A percentile compares a stretch with the other conserved stretches of the same genome.
phyloP scores from a whole-genome alignment of 2,329 filamentous ascomycete species.

The Ascochyta pisi region DNA sequence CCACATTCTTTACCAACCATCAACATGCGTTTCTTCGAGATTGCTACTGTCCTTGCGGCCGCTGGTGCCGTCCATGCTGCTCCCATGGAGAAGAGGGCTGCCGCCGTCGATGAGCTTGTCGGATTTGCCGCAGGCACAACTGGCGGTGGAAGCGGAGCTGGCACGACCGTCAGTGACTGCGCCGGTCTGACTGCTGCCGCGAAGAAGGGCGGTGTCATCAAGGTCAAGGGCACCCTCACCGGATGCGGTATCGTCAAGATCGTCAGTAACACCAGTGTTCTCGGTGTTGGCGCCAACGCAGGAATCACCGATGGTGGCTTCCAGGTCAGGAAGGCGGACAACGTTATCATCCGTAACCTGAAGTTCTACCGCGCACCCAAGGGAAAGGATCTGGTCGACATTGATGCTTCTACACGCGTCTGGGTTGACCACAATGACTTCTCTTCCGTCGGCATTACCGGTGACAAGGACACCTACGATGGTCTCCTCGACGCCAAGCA shows the following conservation, averaged over 20 bases:
- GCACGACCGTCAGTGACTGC: slow-evolving; percentile 62
- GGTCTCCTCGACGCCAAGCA: slow-evolving; percentile 67
- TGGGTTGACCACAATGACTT: slow-evolving; percentile 73
- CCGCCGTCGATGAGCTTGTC: slow-evolving; percentile 40
- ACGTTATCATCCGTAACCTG: slow-evolving; percentile 70
- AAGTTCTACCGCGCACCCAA: slow-evolving; percentile 64
- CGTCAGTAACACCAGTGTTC: slow-evolving; percentile 36
- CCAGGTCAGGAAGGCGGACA: slow-evolving; percentile 60
- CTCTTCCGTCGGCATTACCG: slow-evolving; percentile 57
- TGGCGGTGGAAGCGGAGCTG: slow-evolving; percentile 62
- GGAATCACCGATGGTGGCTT: slow-evolving; percentile 57
- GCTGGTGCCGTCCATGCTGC: slow-evolving; percentile 32
- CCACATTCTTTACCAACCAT: slow-evolving; percentile 13
- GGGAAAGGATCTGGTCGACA: slow-evolving; percentile 66
- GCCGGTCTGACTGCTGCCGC: slow-evolving; percentile 60
- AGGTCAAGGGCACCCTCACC: slow-evolving; percentile 40
- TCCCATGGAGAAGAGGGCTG: slow-evolving; percentile 37
- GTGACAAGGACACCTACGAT: slow-evolving; percentile 43
- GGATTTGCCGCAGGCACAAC: slow-evolving; percentile 62
- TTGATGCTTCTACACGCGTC: slow-evolving; percentile 62
- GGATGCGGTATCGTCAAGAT: slow-evolving; percentile 43
- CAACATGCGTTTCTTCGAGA: slow-evolving; percentile 39
- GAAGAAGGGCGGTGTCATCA: slow-evolving; percentile 43
- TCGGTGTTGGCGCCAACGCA: slow-evolving; percentile 53
- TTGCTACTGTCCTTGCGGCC: slow-evolving; percentile 35